These are phyloP conservation scores for Naganishia friedmannii DNA, from an alignment of 768 basidiomycete genomes.

Conservation along the genomic window DNA sequence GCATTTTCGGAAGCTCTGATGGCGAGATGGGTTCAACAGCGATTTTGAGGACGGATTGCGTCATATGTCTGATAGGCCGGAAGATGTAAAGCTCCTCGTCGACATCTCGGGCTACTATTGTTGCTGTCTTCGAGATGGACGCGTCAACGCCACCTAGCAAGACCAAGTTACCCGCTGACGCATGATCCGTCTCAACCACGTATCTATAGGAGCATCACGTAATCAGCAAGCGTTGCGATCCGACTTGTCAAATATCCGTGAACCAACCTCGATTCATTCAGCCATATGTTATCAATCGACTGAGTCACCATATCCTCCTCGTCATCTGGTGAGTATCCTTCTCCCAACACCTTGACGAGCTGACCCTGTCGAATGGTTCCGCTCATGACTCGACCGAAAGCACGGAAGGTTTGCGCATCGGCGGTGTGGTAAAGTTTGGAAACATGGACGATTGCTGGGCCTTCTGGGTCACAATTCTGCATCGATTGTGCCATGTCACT, in stretches of 20 bases:
- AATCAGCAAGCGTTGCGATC: neutral
- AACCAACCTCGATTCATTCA: constrained; percentile 78
- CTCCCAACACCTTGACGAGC: constrained; percentile 91
- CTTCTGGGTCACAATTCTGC: constrained; percentile 75
- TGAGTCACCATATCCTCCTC: constrained; percentile 95
- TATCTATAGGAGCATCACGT: constrained; percentile 61
- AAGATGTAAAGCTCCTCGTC: constrained; percentile 88
- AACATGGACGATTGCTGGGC: constrained; percentile 87
- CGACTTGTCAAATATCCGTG: neutral
- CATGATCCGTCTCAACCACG: constrained; percentile 81
- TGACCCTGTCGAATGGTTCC: constrained; percentile 80
- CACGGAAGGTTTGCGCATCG: constrained; percentile 93
- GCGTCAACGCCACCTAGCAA: constrained; percentile 88
- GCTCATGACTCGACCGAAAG: constrained; percentile 89
- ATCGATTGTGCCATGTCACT: constrained; percentile 74
- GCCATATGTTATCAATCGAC: constrained; percentile 80
- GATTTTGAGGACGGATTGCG: constrained; percentile 92
- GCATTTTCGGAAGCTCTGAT: constrained; percentile 97
- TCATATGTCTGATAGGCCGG: constrained; percentile 92
- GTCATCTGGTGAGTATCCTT: constrained; percentile 97
- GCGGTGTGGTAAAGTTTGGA: constrained; percentile 94
- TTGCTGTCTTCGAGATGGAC: constrained; percentile 93
- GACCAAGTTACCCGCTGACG: constrained; percentile 86
- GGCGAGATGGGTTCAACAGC: constrained; percentile 97
- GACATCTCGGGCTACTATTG: constrained; percentile 63